Evolutionary conservation across 805 yeast genomes (phyloP).

Genomic region (Limtongia smithiae): DNA sequence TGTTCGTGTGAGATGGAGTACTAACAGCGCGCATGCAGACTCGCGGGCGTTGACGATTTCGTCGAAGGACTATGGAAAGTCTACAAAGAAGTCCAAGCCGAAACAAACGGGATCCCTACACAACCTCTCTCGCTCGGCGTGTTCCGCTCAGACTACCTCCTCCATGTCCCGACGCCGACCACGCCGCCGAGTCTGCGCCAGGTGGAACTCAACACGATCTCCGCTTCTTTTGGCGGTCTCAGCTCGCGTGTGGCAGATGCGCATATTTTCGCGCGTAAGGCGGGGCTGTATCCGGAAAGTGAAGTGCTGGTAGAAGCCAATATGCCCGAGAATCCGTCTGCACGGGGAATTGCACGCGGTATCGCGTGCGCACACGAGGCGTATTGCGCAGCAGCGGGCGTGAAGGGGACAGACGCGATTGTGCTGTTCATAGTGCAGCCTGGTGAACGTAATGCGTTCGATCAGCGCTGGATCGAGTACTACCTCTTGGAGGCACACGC

Average conservation of each 20-base stretch:
- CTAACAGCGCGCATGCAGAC: conserved; percentile 29
- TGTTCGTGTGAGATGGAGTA: neutral
- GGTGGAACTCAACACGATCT: conserved; percentile 93
- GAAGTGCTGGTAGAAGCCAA: conserved; percentile 29
- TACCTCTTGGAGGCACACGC: conserved; percentile 54
- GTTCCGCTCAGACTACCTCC: conserved; percentile 87
- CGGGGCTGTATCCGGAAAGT: conserved; percentile 12
- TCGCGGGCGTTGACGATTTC: conserved; percentile 62
- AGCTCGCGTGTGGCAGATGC: conserved; percentile 73
- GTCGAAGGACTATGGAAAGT: conserved; percentile 73
- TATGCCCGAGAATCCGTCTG: conserved; percentile 68
- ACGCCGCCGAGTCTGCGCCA: conserved; percentile 60
- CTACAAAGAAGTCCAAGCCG: conserved; percentile 46
- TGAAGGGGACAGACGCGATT: too few relatives aligned
- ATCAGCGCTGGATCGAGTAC: conserved; percentile 82
- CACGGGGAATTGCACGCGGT: conserved; percentile 59
- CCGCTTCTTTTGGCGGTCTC: conserved; percentile 92
- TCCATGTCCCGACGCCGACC: conserved; percentile 45
- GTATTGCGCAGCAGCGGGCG: conserved; percentile 44
- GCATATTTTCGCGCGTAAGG: conserved; percentile 50
- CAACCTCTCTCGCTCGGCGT: conserved; percentile 77
- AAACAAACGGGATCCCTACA: conserved; percentile 44
- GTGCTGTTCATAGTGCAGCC: conserved; percentile 80
- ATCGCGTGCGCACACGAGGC: conserved; percentile 60
- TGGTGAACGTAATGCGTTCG: conserved; percentile 83